A percentile compares a stretch with the other conserved stretches of the same genome.
Evolutionary conservation across 495 filamentous ascomycete species (phyloP).

Genomic region (Parathielavia appendiculata): DNA sequence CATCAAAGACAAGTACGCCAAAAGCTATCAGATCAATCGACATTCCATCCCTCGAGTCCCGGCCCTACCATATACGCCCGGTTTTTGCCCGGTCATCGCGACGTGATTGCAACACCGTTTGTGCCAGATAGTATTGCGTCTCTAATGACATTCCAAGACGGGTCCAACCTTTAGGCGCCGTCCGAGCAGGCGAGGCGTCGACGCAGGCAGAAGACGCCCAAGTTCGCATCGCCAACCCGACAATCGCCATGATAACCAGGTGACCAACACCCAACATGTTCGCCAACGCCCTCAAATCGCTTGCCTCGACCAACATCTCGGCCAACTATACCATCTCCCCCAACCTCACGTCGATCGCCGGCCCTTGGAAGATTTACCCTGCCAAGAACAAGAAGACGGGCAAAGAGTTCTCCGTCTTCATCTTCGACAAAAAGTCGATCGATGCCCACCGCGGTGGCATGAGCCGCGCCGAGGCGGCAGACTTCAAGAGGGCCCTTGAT

Average conservation of each 20-base stretch:
- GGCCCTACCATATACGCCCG: no score
- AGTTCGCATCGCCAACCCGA: not conserved
- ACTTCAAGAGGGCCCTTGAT: constrained; percentile 72
- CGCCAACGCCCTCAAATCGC: constrained; percentile 83
- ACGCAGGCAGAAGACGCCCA: constrained; percentile 4
- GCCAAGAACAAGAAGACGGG: constrained; percentile 92
- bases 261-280: constrained; percentile 61
- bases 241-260: constrained; percentile 19
- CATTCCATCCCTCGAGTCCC: no score
- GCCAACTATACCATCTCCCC: constrained; percentile 79
- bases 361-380: constrained; percentile 95
- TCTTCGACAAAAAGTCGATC: constrained; percentile 84
- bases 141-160: no score
- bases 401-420: constrained; percentile 84
- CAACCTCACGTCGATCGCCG: constrained; percentile 63
- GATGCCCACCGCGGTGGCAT: constrained; percentile 62
- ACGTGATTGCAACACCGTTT: no score
- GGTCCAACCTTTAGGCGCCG: no score
- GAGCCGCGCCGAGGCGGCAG: constrained; percentile 49
- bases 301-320: constrained; percentile 79
- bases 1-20: no score
- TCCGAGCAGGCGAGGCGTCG: not conserved
- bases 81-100: no score
- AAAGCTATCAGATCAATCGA: no score
- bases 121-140: no score